Percentiles rank a stretch among this genome's conserved stretches.
These are phyloP conservation scores for Aspergillus sclerotioniger DNA, from an alignment of 495 filamentous ascomycete species.

Conservation along the genomic window DNA sequence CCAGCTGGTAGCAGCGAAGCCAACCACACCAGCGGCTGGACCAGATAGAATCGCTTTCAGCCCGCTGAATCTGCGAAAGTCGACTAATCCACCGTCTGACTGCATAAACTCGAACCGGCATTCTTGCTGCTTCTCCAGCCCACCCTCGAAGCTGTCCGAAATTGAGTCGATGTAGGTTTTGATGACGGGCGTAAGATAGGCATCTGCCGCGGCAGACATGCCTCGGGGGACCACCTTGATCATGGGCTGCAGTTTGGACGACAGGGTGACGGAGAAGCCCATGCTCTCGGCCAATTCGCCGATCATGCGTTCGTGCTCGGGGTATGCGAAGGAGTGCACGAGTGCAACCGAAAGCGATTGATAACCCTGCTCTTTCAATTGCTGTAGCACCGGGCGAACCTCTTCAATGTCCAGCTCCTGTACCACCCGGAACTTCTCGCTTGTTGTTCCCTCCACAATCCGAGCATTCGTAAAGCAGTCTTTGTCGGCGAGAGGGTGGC, in stretches of 20 bases:
- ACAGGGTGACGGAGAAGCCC: constrained; percentile 55
- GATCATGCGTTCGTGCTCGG: constrained; percentile 49
- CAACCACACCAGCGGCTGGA: constrained; percentile 73
- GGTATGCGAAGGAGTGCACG: constrained; percentile 55
- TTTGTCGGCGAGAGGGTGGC: constrained; percentile 53
- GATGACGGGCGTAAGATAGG: constrained; percentile 93
- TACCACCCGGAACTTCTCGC: constrained; percentile 52
- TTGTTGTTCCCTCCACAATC: constrained; percentile 34
- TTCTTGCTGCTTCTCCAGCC: constrained; percentile 45
- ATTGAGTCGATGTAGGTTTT: constrained; percentile 94
- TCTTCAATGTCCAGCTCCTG: constrained; percentile 36
- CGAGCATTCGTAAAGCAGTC: constrained; percentile 51
- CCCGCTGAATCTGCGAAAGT: constrained; percentile 57
- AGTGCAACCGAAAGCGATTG: constrained; percentile 50
- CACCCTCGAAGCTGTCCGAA: constrained; percentile 54
- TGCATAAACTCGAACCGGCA: constrained; percentile 54
- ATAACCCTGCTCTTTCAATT: constrained; percentile 43
- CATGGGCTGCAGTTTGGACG: constrained; percentile 76
- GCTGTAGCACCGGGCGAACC: constrained; percentile 39
- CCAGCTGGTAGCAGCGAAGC: constrained; percentile 91
- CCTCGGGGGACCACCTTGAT: constrained; percentile 71
- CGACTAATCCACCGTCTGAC: constrained; percentile 55
- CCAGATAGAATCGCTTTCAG: constrained; percentile 59
- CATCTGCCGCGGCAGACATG: constrained; percentile 90
- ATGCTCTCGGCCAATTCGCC: constrained; percentile 47